Evolutionary conservation across 2,329 filamentous ascomycete species (phyloP).

Genomic region (Domatiomyces catenatus): DNA sequence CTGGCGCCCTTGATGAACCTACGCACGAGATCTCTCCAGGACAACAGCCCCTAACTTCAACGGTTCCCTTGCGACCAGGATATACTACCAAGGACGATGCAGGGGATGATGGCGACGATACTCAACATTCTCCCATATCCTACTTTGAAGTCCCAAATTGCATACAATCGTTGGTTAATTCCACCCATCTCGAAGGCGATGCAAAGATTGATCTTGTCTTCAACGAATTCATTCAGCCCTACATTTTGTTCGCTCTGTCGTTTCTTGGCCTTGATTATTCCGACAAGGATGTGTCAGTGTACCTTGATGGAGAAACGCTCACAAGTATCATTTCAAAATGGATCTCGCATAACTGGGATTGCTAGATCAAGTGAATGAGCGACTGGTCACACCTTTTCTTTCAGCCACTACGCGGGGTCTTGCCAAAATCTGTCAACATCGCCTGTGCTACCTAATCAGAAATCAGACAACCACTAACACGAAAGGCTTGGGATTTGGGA

Average conservation of each 20-base stretch:
- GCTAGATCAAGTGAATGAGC: conserved; percentile 1
- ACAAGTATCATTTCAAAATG: conserved; percentile 45
- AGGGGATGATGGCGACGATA: conserved; percentile 77
- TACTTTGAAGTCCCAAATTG: conserved; percentile 73
- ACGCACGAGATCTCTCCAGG: conserved; percentile 1
- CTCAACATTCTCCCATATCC: conserved; percentile 57
- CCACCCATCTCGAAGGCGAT: conserved; percentile 22
- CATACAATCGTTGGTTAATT: conserved; percentile 55
- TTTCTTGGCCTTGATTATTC: conserved; percentile 39
- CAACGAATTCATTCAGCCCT: conserved; percentile 76
- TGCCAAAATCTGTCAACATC: neutral
- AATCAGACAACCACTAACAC: too few relatives aligned
- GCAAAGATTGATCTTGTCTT: conserved; percentile 76
- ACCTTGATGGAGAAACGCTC: conserved; percentile 39
- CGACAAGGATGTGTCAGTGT: conserved; percentile 35
- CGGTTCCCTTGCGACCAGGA: conserved; percentile 41
- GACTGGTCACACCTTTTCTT: neutral
- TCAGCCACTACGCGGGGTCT: neutral
- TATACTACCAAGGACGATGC: conserved; percentile 84
- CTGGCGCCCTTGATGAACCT: conserved; percentile 14
- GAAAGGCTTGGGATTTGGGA: too few relatives aligned
- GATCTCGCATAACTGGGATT: conserved; percentile 41
- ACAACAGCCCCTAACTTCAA: neutral
- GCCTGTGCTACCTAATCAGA: too few relatives aligned
- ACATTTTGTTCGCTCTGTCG: conserved; percentile 60